Evolutionary conservation across 75 land plant species (phyloP).

Genomic region (Gnetum montanum): DNA sequence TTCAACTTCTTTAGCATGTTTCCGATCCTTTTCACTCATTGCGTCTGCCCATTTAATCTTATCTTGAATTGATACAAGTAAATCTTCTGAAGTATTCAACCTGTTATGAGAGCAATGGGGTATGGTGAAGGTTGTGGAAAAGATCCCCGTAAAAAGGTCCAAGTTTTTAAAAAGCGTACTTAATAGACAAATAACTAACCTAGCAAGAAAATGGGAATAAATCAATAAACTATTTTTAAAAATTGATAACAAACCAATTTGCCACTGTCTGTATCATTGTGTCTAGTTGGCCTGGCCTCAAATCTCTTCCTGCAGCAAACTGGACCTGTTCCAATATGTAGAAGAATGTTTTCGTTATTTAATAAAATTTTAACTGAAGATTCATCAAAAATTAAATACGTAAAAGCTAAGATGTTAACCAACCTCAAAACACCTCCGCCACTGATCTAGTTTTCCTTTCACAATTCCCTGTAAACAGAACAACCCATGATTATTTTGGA

Average conservation of each 20-base stretch:
- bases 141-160: background rate
- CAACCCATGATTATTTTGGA: background rate
- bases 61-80: constrained; percentile 84
- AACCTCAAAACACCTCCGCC: constrained; percentile 95
- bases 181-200: too few relatives aligned
- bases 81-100: constrained; percentile 75
- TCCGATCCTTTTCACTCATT: constrained; percentile 68
- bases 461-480: constrained; percentile 66
- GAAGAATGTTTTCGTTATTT: background rate
- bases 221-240: too few relatives aligned
- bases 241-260: constrained; percentile 42
- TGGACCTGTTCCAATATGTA: constrained; percentile 58
- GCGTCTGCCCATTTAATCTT: constrained; percentile 99
- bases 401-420: background rate
- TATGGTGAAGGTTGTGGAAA: background rate
- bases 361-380: too few relatives aligned
- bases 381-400: too few relatives aligned
- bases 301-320: constrained; percentile 97
- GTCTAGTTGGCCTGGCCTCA: constrained; percentile 86
- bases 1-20: constrained; percentile 79
- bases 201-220: too few relatives aligned
- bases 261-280: constrained; percentile 75
- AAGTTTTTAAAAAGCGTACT: too few relatives aligned
- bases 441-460: constrained; percentile 93
- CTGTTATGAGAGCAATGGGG: constrained; percentile 21